Percentiles rank a stretch among this genome's conserved stretches.
Evolutionary conservation across 108 stramenopile species (phyloP).

Genomic region (Parietichytrium sp.): DNA sequence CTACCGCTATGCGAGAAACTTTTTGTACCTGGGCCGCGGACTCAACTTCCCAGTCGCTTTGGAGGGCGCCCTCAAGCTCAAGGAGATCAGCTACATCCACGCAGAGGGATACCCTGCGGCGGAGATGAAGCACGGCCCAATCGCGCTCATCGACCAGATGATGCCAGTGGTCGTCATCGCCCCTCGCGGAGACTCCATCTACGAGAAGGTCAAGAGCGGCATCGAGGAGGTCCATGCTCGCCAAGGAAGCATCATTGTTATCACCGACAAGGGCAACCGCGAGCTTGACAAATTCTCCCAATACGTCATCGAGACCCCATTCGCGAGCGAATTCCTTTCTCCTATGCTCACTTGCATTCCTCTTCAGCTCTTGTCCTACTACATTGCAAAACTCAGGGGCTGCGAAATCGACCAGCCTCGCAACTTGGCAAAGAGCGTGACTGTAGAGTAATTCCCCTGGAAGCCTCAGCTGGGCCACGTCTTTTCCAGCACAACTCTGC

Average conservation of each 20-base stretch:
- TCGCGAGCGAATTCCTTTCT: slow-evolving; percentile 80
- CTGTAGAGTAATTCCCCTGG: slow-evolving; percentile 76
- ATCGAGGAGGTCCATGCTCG: slow-evolving; percentile 94
- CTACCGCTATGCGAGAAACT: slow-evolving; percentile 40
- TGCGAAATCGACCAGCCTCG: slow-evolving; percentile 97
- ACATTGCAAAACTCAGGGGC: slow-evolving; percentile 86
- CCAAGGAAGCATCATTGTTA: slow-evolving; percentile 90
- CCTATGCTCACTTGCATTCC: slow-evolving; percentile 89
- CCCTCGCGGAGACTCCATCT: slow-evolving; percentile 81
- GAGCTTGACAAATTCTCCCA: slow-evolving; percentile 72
- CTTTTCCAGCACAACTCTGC: no score
- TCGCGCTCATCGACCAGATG: slow-evolving; percentile 85
- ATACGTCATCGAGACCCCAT: slow-evolving; percentile 77
- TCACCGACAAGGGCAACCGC: slow-evolving; percentile 80
- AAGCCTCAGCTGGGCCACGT: no score
- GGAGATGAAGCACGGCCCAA: slow-evolving; percentile 96
- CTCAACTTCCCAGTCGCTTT: slow-evolving; percentile 80
- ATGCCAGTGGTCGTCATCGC: slow-evolving; percentile 93
- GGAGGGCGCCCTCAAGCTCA: slow-evolving; percentile 96
- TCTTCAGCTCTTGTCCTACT: slow-evolving; percentile 92
- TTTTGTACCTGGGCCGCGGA: slow-evolving; percentile 17
- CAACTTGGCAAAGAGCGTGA: slow-evolving; percentile 97
- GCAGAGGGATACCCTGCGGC: slow-evolving; percentile 98
- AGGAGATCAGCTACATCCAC: slow-evolving; percentile 97
- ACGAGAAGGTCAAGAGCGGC: slow-evolving; percentile 87